These are phyloP conservation scores for Fraxinus latifolia DNA, from an alignment of 305 asterid species.

Conservation along the genomic window DNA sequence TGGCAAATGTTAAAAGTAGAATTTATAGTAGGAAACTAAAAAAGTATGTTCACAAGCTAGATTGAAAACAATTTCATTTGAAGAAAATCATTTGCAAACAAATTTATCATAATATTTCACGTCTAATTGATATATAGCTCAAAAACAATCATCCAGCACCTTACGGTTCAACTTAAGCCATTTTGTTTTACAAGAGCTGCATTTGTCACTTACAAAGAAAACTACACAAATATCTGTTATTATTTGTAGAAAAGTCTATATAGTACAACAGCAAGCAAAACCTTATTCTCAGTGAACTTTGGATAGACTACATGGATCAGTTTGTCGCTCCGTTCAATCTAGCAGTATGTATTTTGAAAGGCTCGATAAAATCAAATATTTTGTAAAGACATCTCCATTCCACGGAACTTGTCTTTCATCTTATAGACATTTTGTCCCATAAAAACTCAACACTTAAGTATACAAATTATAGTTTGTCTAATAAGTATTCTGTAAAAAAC, in stretches of 20 bases:
- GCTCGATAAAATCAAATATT: background rate
- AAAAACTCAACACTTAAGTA: background rate
- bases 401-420: background rate
- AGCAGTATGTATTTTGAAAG: background rate
- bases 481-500: background rate
- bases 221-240: background rate
- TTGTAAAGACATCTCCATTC: background rate
- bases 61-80: background rate
- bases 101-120: background rate
- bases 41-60: constrained; percentile 6
- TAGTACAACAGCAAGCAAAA: background rate
- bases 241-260: background rate
- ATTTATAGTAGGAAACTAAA: background rate
- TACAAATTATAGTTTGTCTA: background rate
- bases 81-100: background rate
- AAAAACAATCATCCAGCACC: background rate
- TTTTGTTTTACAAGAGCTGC: background rate
- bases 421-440: background rate
- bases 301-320: background rate
- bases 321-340: background rate
- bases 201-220: background rate
- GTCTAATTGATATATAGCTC: background rate
- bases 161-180: background rate
- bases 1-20: constrained; percentile 28
- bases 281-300: background rate